phyloP scores from a whole-genome alignment of 371 early-diverging fungal genomes.

The Haplosporangium sp. region DNA sequence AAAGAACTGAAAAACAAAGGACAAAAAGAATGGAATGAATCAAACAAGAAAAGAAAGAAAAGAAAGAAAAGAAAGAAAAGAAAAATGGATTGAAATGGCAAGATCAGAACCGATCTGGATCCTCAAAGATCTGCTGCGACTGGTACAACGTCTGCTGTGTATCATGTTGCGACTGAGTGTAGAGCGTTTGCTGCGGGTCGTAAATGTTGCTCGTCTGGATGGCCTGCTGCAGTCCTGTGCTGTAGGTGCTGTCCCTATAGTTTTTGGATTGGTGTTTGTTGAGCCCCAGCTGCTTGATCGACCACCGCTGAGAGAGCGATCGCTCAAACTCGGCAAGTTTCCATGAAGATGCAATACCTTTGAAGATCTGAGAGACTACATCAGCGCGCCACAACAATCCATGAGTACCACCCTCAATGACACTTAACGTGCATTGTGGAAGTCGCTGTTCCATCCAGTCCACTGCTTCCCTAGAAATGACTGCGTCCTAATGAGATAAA shows the following conservation, averaged over 20 bases:
- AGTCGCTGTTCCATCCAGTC: slow-evolving; percentile 58
- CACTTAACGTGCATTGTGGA: slow-evolving; percentile 55
- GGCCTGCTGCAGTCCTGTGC: slow-evolving; percentile 41
- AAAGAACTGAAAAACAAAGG: neutral
- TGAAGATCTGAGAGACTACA: slow-evolving; percentile 56
- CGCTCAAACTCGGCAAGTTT: slow-evolving; percentile 56
- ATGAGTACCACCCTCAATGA: slow-evolving; percentile 57
- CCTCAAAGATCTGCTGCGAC: slow-evolving; percentile 44
- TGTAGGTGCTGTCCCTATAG: slow-evolving; percentile 50
- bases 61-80: slow-evolving; percentile 7
- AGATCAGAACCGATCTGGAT: slow-evolving; percentile 48
- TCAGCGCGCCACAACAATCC: slow-evolving; percentile 56
- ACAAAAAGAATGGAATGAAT: neutral
- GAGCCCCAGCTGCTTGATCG: slow-evolving; percentile 53
- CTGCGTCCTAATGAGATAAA: slow-evolving; percentile 35
- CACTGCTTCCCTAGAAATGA: slow-evolving; percentile 56
- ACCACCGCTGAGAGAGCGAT: slow-evolving; percentile 52
- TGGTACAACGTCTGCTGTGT: slow-evolving; percentile 37
- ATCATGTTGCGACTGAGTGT: too few species aligned
- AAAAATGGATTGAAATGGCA: neutral
- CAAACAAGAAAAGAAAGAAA: too few species aligned
- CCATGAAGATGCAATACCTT: slow-evolving; percentile 55
- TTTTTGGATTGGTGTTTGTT: slow-evolving; percentile 52
- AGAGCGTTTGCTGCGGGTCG: slow-evolving; percentile 30
- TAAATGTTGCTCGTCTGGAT: slow-evolving; percentile 56